Evolutionary conservation across 495 filamentous ascomycete species (phyloP).

Genomic region (Neurospora sp.): DNA sequence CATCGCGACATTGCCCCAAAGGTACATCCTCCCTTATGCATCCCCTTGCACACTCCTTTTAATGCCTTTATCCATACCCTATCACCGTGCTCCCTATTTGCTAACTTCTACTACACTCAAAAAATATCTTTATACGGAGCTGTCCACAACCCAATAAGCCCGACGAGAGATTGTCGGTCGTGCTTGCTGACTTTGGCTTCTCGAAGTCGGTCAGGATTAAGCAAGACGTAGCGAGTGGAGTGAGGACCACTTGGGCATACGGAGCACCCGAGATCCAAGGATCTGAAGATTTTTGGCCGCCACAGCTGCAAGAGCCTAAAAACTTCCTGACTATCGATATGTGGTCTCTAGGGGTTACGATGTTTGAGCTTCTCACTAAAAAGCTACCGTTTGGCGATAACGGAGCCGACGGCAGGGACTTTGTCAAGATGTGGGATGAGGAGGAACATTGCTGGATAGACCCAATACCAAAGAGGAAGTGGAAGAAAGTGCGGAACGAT

Average conservation of each 20-base stretch:
- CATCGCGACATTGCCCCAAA: not conserved
- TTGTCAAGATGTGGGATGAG: not conserved
- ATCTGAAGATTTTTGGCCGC: not conserved
- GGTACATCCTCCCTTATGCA: not conserved
- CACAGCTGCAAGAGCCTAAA: not conserved
- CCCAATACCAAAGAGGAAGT: not conserved
- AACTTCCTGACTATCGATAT: not conserved
- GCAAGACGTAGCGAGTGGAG: not conserved
- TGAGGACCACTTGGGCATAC: not conserved
- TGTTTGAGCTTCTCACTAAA: not conserved
- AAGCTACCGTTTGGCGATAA: not conserved
- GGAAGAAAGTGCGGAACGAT: not conserved
- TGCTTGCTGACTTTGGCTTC: not conserved
- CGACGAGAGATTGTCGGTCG: not conserved
- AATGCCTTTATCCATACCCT: not conserved
- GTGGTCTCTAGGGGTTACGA: not conserved
- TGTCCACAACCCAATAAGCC: not conserved
- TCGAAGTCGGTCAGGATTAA: not conserved
- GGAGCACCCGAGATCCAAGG: not conserved
- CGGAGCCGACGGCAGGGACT: not conserved
- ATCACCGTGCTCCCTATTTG: not conserved
- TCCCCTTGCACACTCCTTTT: not conserved
- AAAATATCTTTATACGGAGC: not conserved
- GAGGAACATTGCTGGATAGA: not conserved
- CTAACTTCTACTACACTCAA: not conserved